Evolutionary conservation across 257 asterid species (phyloP).

Genomic region (Scutellaria baicalensis): DNA sequence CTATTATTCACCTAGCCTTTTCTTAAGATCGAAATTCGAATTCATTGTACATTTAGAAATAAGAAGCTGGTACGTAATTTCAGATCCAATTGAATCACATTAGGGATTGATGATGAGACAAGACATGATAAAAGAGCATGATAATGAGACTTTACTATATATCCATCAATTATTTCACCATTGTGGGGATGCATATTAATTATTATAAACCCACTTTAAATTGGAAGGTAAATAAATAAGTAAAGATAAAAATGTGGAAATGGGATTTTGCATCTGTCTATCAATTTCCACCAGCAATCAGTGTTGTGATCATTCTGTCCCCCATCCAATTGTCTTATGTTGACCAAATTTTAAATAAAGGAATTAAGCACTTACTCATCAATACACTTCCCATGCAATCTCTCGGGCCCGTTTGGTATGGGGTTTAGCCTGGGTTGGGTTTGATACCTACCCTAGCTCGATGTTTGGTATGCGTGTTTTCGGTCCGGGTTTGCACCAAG

Average conservation of each 20-base stretch:
- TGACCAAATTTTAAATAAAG: slow-evolving; percentile 25
- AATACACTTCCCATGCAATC: not conserved
- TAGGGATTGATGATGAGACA: not conserved
- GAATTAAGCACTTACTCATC: slow-evolving; percentile 2
- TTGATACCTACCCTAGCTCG: no score
- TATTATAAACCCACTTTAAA: not conserved
- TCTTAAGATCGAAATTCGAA: not conserved
- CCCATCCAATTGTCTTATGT: slow-evolving; percentile 24
- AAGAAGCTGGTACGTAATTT: not conserved
- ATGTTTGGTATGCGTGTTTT: no score
- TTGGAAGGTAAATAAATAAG: not conserved
- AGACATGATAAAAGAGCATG: not conserved
- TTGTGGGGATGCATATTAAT: not conserved
- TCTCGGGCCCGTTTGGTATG: no score
- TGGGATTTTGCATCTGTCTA: not conserved
- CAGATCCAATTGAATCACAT: not conserved
- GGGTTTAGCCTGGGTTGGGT: no score
- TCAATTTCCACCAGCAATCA: slow-evolving; percentile 19
- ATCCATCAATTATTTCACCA: not conserved
- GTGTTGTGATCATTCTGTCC: slow-evolving; percentile 27
- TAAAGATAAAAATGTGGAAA: not conserved
- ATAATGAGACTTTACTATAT: not conserved
- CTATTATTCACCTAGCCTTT: not conserved
- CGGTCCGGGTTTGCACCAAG: no score
- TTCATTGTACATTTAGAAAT: not conserved